Evolutionary conservation across 805 yeast genomes (phyloP).

Genomic region (Candida ovalis): DNA sequence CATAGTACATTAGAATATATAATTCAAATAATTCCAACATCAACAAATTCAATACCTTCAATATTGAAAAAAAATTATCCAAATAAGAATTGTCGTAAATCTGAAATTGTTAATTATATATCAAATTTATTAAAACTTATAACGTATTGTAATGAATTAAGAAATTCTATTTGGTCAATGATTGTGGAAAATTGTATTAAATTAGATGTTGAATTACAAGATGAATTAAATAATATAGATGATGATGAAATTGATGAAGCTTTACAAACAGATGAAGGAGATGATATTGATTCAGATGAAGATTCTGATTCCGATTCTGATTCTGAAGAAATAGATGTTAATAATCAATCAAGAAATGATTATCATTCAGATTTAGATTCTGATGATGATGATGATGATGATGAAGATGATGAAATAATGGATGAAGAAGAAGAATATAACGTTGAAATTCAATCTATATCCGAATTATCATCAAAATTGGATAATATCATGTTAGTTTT

Average conservation of each 20-base stretch:
- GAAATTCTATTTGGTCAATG: conserved; percentile 72
- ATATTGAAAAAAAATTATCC: conserved; percentile 67
- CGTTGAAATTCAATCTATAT: conserved; percentile 45
- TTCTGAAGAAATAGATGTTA: conserved; percentile 24
- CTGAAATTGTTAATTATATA: conserved; percentile 57
- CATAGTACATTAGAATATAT: conserved; percentile 66
- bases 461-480: conserved; percentile 58
- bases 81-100: conserved; percentile 62
- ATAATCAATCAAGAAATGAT: conserved; percentile 17
- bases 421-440: conserved; percentile 47
- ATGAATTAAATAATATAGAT: conserved; percentile 80
- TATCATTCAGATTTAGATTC: conserved; percentile 18
- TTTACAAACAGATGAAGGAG: conserved; percentile 29
- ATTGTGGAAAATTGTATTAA: conserved; percentile 77
- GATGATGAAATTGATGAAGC: conserved; percentile 61
- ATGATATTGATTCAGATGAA: conserved; percentile 26
- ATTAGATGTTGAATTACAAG: conserved; percentile 88
- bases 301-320: conserved; percentile 20
- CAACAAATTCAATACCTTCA: conserved; percentile 59
- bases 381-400: conserved; percentile 28
- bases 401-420: conserved; percentile 29
- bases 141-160: conserved; percentile 72
- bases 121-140: conserved; percentile 56
- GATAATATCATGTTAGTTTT: conserved; percentile 65
- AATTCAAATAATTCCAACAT: conserved; percentile 75